These are phyloP conservation scores for Aphanomyces euteiches DNA, from an alignment of 352 stramenopile species.

Conservation along the genomic window DNA sequence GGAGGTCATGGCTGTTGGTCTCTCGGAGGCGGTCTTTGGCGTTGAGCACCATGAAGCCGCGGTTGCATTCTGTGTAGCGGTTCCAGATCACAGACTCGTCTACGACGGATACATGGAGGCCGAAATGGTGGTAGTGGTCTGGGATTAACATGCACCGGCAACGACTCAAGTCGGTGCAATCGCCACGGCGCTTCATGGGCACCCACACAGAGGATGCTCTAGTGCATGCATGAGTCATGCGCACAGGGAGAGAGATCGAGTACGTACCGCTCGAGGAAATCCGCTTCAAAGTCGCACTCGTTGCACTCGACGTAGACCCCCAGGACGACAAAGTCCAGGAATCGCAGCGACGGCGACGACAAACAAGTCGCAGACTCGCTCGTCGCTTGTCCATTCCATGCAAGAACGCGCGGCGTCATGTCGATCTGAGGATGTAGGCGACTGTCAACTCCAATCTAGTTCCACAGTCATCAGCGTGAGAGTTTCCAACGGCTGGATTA, in stretches of 20 bases:
- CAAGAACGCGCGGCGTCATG: slow-evolving; percentile 49
- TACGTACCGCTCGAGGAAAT: slow-evolving; percentile 62
- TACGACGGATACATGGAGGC: slow-evolving; percentile 58
- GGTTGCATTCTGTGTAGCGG: slow-evolving; percentile 59
- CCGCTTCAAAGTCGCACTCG: slow-evolving; percentile 68
- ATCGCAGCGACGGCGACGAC: slow-evolving; percentile 42
- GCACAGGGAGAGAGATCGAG: not conserved
- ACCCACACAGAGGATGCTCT: slow-evolving; percentile 49
- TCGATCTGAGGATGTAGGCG: not conserved
- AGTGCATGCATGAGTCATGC: not conserved
- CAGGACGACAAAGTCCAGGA: slow-evolving; percentile 68
- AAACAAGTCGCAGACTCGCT: slow-evolving; percentile 36
- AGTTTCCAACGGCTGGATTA: slow-evolving; percentile 33
- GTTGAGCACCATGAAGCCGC: slow-evolving; percentile 62
- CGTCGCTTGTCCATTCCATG: slow-evolving; percentile 44
- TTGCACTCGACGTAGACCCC: slow-evolving; percentile 56
- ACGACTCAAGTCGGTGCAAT: slow-evolving; percentile 47
- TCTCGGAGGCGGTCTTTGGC: not conserved
- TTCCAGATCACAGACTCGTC: slow-evolving; percentile 74
- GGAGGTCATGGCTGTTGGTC: not conserved
- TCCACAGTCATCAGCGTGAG: not conserved
- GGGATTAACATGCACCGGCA: slow-evolving; percentile 70
- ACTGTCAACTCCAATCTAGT: too few species aligned
- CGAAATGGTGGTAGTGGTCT: slow-evolving; percentile 67
- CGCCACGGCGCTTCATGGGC: slow-evolving; percentile 51